Base-by-base conservation (phyloP, 2,329 filamentous ascomycete species). In the Aspergillus sp. region DNA sequence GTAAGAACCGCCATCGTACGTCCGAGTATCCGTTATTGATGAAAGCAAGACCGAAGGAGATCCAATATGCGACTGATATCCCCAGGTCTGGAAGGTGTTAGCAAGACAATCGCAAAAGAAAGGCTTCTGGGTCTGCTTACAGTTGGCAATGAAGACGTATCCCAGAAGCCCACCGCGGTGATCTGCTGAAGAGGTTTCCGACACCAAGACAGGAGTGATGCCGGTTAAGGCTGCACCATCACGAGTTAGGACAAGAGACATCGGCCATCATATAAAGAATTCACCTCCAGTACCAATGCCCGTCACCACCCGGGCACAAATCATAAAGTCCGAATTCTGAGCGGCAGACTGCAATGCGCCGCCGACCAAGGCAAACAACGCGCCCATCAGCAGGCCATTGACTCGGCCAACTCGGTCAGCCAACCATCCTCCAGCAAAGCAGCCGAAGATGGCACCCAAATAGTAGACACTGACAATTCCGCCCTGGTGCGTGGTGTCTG, bases 351-450 rank as follows among this genome's bases (percentile, higher is more conserved):
- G 74, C 35, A 79, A 61, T 2, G 72, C 71, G 12, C 73, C 77
- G 7, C 77, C 76, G 4, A 78, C 49, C 5, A 79, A 58, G 2
- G 73, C 73, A 52, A 78, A 75, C 35, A 73, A 46, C 1, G 74
- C 65, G 1, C 74, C 74, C 22, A 74, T 60, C 44, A 77, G 67
- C 39, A 78, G 61, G 43, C 74, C 74, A 47, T 74, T 75, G 55
- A 76, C 77, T 23, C 77, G 74, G 13, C 77, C 78, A 33, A 77
- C 69, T 15, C 67, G 68, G 54, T 80, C 77, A n/a, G 73, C 78
- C 19, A 73, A 59, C 70, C 72, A 74, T 7, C 68, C 75, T 9
- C 75, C 75, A 10, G 66, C 58, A 53, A 78, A 77, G 55, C 74
- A 77, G 10, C 74, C 75, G 45, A 73, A 70, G 48, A 78, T 74